phyloP scores from a whole-genome alignment of 2,329 filamentous ascomycete genomes.

The Fusarium virguliforme region DNA sequence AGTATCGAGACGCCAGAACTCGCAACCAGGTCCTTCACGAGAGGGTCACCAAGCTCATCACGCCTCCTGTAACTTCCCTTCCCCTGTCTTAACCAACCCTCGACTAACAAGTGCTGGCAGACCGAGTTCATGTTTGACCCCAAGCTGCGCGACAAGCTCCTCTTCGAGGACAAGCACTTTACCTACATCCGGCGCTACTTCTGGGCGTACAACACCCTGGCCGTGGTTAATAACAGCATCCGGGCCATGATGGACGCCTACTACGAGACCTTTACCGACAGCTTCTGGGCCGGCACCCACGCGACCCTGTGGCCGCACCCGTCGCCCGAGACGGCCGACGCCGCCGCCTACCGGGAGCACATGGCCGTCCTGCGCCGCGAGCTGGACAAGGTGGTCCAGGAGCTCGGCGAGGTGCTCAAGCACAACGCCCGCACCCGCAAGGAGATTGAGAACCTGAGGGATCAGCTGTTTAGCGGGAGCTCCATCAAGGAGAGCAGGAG shows the following conservation, averaged over 20 bases:
- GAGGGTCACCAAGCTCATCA: conserved; percentile 71
- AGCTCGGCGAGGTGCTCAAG: conserved; percentile 64
- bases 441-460: conserved; percentile 71
- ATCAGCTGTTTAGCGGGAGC: conserved; percentile 76
- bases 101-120: conserved; percentile 47
- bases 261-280: conserved; percentile 70
- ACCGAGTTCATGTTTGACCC: conserved; percentile 73
- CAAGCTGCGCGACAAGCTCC: conserved; percentile 69
- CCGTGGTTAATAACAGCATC: conserved; percentile 73
- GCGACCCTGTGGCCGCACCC: conserved; percentile 71
- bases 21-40: conserved; percentile 72
- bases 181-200: conserved; percentile 75
- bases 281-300: conserved; percentile 72
- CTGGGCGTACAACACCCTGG: conserved; percentile 74
- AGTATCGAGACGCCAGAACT: conserved; percentile 74
- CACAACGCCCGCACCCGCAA: conserved; percentile 69
- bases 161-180: conserved; percentile 74
- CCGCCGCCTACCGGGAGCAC: conserved; percentile 64
- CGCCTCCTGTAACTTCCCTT: conserved; percentile 52
- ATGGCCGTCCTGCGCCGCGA: conserved; percentile 64
- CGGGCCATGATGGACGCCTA: conserved; percentile 72
- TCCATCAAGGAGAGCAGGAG: conserved; percentile 73
- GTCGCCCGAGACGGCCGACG: conserved; percentile 62
- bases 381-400: conserved; percentile 67
- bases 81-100: not conserved